Evolutionary conservation across 208 protist genomes (phyloP).

Genomic region (Plasmodiophora brassicae): DNA sequence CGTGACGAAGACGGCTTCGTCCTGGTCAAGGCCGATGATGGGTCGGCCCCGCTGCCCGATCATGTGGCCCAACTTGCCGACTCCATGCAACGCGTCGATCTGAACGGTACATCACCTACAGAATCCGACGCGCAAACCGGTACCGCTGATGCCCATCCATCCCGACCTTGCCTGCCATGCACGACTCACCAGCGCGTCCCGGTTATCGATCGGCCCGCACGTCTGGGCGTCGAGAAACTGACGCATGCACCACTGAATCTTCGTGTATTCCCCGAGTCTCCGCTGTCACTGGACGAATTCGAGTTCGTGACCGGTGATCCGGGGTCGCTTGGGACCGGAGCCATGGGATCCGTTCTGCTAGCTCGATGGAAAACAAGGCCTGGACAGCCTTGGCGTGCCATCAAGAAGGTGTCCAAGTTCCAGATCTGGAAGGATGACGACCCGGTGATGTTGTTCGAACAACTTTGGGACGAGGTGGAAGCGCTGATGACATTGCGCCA

Average conservation of each 20-base stretch:
- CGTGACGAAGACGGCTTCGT: too few relatives aligned
- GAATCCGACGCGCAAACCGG: too few relatives aligned
- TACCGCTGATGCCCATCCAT: too few relatives aligned
- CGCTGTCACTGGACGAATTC: background rate
- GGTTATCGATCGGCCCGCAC: background rate
- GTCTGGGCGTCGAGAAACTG: background rate
- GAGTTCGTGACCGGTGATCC: background rate
- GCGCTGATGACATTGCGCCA: background rate
- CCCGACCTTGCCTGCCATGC: too few relatives aligned
- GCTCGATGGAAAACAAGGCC: background rate
- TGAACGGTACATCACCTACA: too few relatives aligned
- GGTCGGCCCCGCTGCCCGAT: too few relatives aligned
- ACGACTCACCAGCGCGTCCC: too few relatives aligned
- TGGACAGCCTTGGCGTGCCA: background rate
- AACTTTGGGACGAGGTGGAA: slow-evolving; percentile 22
- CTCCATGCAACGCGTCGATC: too few relatives aligned
- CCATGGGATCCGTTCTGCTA: background rate
- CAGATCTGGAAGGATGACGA: slow-evolving; percentile 27
- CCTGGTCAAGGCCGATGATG: too few relatives aligned
- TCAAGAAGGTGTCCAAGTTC: slow-evolving; percentile 18
- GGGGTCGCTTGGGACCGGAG: background rate
- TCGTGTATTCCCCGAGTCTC: background rate
- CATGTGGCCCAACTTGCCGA: too few relatives aligned
- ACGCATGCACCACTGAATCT: slow-evolving; percentile 14
- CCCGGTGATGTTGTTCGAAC: background rate